Base-by-base conservation (phyloP, 257 asterid genomes). In the Solanum sitiens region DNA sequence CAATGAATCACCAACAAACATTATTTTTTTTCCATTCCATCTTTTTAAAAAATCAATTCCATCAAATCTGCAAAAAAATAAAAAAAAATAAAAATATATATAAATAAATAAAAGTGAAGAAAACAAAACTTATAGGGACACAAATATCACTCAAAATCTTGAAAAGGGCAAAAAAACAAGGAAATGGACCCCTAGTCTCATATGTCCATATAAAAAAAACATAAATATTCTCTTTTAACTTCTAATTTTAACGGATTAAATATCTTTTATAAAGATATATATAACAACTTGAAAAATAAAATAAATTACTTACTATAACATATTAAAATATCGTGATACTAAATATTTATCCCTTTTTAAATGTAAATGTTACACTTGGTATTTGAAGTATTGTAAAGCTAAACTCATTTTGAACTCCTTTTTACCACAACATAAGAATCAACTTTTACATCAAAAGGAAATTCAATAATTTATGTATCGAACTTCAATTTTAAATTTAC, bases 1-100 rank as follows among this genome's bases (percentile, higher is more conserved):
- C 79, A 89, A 59, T 53, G 91, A 89, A 75, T 89, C 91, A 9
- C 91, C 89, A 9, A 89, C 89, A 83, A 86, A 86, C 90, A 89
- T 89, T 45, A 89, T 86, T 86, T 86, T 74, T 44, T 89, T 89
- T 25, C 91, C 91, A 56, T 61, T 87, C 87, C 87, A 77, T 86
- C 86, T 80, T 9, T 44, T 86, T 86, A 89, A 86, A 56, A 89
- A 89, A 68, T 77, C 87, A 77, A 50, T 30, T 6, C 89, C 91
- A 82, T 80, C 84, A 65, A 89, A 89, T 83, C 90, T 88, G 56
- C 14, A 44, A 50, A 53, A 53, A 18, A 23, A 1, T 0, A 39
- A 40, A 10, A 42, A 0, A 39, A 42, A 27, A 25, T 45, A 16
- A 4, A 7, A 37, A 37, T 37, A 35, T 1, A 35, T 35, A 5